A percentile compares a stretch with the other conserved stretches of the same genome.
phyloP scores from a whole-genome alignment of 495 filamentous ascomycete genomes.

The Penicillium riverlandense region DNA sequence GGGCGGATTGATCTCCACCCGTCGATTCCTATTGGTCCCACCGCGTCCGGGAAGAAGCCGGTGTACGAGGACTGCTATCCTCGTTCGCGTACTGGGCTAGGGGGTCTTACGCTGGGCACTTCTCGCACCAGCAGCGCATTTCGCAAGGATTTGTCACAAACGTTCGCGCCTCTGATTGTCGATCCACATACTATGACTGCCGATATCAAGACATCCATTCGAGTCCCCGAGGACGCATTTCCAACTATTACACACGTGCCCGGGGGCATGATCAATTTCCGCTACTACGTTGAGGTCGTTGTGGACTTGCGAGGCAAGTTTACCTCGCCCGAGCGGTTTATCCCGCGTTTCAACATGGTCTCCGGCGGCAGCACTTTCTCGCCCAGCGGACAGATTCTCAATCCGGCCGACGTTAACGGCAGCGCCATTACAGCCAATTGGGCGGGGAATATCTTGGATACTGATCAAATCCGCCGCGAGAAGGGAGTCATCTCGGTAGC shows the following conservation, averaged over 20 bases:
- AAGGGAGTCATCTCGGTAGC: conserved; percentile 78
- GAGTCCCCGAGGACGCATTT: conserved; percentile 85
- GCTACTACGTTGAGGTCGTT: conserved; percentile 87
- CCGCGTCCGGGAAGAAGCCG: conserved; percentile 55
- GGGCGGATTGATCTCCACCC: conserved; percentile 88
- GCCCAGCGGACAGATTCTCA: conserved; percentile 41
- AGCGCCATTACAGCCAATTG: conserved; percentile 43
- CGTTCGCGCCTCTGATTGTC: conserved; percentile 77
- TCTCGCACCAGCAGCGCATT: conserved; percentile 79
- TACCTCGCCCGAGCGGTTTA: conserved; percentile 55
- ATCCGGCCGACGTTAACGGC: conserved; percentile 30
- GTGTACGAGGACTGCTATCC: conserved; percentile 81
- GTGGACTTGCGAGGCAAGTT: conserved; percentile 87
- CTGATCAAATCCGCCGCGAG: conserved; percentile 74
- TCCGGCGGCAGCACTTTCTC: conserved; percentile 39
- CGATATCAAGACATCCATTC: conserved; percentile 69
- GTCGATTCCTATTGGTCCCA: conserved; percentile 51
- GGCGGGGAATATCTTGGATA: conserved; percentile 79
- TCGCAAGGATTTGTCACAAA: conserved; percentile 86
- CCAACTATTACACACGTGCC: conserved; percentile 87
- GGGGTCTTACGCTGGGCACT: conserved; percentile 73
- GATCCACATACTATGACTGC: conserved; percentile 72
- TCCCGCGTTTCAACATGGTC: conserved; percentile 51
- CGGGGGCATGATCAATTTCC: conserved; percentile 86
- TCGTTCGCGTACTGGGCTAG: conserved; percentile 61